Evolutionary conservation across 2,329 filamentous ascomycete species (phyloP), one percentile per base, ranked within the genome.

Genomic region (Colletotrichum gigasporum): DNA sequence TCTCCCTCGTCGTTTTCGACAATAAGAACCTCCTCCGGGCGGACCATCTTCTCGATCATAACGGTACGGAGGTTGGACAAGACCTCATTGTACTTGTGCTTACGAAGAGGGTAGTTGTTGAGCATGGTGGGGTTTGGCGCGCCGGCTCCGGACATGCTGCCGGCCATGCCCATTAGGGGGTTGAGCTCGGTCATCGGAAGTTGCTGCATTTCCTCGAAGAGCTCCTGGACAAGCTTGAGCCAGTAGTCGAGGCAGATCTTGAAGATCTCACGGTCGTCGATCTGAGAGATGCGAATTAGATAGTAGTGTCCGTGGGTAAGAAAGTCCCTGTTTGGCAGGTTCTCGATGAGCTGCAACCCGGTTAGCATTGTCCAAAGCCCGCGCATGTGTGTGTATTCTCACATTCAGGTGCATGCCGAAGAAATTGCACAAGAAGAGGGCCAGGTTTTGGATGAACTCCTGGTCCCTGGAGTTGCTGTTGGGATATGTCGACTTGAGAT

Each of bases 11-110:
- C 96, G 77, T 99, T 99, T 80, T 99, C 96, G n/a, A 99, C 96
- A 73, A 99, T 96, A 71, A 99, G 79, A 8, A 99, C 96, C 80
- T 99, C 96, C 80, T 99, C 96, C 0, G 96, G 96, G 42, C 94
- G 89, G 30, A 99, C 96, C 96, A 99, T 99, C 85, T 97, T 97
- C 82, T 99, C 96, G 67, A 99, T 98, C 96, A 99, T 99, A 69
- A 99, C 96, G 22, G 95, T 91, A 69, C 96, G 91, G 61, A 99
- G 85, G 76, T 97, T 98, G 9, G 95, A 95, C 51, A 99, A 83
- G 18, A 99, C 91, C 75, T 97, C 94, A 69, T 91, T 90, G 79
- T 98, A 99, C 80, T 97, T 98, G 85, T 99, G 95, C 83, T 99
- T 99, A 66, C 96, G 90, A 44, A 99, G 87, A 11, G 95, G 94